A percentile compares a stretch with the other conserved stretches of the same genome.
Evolutionary conservation across 345 rosid species (phyloP).

Genomic region (Microcos paniculata): DNA sequence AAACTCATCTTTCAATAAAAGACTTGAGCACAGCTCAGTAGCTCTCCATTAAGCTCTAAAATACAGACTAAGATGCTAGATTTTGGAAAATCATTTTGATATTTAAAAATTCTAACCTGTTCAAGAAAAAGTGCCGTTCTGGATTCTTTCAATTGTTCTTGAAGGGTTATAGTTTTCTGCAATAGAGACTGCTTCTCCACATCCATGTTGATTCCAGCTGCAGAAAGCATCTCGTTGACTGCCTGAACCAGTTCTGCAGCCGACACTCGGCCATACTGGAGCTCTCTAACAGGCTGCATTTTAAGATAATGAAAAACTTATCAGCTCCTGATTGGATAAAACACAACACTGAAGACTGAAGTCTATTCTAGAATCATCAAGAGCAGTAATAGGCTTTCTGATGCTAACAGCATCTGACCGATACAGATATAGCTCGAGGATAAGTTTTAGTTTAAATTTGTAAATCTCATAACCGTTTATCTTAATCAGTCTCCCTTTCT

Average conservation of each 20-base stretch:
- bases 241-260: conserved; percentile 86
- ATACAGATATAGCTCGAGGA: no score
- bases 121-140: conserved; percentile 75
- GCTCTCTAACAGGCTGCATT: conserved; percentile 56
- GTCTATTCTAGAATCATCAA: background rate
- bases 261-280: conserved; percentile 71
- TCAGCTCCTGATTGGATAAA: background rate
- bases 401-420: no score
- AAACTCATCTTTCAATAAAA: background rate
- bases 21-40: background rate
- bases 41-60: background rate
- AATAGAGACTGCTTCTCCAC: conserved; percentile 76
- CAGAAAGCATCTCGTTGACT: conserved; percentile 90
- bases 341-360: background rate
- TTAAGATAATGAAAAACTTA: conserved; percentile 19
- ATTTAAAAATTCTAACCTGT: conserved; percentile 51
- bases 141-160: conserved; percentile 79
- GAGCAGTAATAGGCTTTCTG: background rate
- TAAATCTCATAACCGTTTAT: background rate
- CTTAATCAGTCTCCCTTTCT: background rate
- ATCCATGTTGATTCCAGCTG: conserved; percentile 84
- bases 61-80: background rate
- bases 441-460: background rate
- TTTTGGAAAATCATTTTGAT: background rate
- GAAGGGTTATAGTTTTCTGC: conserved; percentile 64